A percentile compares a stretch with the other conserved stretches of the same genome.
These are phyloP conservation scores for Arabidopsis thaliana DNA, from an alignment of 345 rosid species.

Conservation along the genomic window TAIR10.1 NC_003074.8:497501-498000, in stretches of 20 bases:
- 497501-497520: slow-evolving; percentile 84
- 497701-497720: slow-evolving; percentile 11
- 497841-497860: background rate
- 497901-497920: slow-evolving; percentile 62
- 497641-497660: background rate
- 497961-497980: slow-evolving; percentile 63
- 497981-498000: slow-evolving; percentile 65
- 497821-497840: slow-evolving; percentile 7
- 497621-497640: slow-evolving; percentile 35
- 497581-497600: slow-evolving; percentile 83
- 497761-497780: background rate
- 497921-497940: slow-evolving; percentile 97
- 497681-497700: background rate
- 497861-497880: background rate
- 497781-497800: background rate
- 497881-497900: slow-evolving; percentile 3
- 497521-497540: slow-evolving; percentile 91
- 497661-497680: background rate
- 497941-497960: slow-evolving; percentile 89
- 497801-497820: slow-evolving; percentile 4
- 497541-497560: slow-evolving; percentile 91
- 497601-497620: slow-evolving; percentile 90
- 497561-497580: slow-evolving; percentile 72
- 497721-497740: background rate
- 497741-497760: background rate